phyloP scores from a whole-genome alignment of 2,329 filamentous ascomycete species.

The Monosporascus sp. region DNA sequence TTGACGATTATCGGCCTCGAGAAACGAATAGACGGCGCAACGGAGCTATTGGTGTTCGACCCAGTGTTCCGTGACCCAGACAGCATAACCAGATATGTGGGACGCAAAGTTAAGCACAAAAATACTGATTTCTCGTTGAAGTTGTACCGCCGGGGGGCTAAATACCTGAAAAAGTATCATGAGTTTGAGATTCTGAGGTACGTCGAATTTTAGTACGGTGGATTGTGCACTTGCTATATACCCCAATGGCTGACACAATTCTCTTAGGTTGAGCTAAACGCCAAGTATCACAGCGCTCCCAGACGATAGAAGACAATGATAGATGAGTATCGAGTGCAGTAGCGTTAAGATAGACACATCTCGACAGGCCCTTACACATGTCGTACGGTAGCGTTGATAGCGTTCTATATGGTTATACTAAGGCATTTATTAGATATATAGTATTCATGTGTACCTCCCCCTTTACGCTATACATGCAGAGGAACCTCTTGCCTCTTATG shows the following conservation, averaged over 20 bases:
- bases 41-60: constrained; percentile 80
- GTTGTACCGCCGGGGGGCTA: constrained; percentile 66
- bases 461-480: too few relatives aligned
- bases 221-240: too few relatives aligned
- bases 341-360: too few relatives aligned
- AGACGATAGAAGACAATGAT: too few relatives aligned
- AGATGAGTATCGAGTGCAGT: too few relatives aligned
- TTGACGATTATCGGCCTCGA: constrained; percentile 87
- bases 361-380: too few relatives aligned
- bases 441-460: too few relatives aligned
- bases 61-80: constrained; percentile 71
- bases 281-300: not conserved
- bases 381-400: too few relatives aligned
- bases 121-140: constrained; percentile 55
- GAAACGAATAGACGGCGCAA: constrained; percentile 55
- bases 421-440: too few relatives aligned
- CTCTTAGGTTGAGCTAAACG: not conserved
- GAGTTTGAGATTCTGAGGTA: constrained; percentile 79
- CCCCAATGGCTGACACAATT: not conserved
- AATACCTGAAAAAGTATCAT: constrained; percentile 64
- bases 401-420: too few relatives aligned
- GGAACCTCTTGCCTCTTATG: too few relatives aligned
- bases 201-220: constrained; percentile 16
- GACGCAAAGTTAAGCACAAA: constrained; percentile 38
- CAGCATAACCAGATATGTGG: constrained; percentile 56